A percentile compares a stretch with the other conserved stretches of the same genome.
Conservation (phyloP, 2,329 filamentous ascomycete species). For the Amauroascus niger region DNA sequence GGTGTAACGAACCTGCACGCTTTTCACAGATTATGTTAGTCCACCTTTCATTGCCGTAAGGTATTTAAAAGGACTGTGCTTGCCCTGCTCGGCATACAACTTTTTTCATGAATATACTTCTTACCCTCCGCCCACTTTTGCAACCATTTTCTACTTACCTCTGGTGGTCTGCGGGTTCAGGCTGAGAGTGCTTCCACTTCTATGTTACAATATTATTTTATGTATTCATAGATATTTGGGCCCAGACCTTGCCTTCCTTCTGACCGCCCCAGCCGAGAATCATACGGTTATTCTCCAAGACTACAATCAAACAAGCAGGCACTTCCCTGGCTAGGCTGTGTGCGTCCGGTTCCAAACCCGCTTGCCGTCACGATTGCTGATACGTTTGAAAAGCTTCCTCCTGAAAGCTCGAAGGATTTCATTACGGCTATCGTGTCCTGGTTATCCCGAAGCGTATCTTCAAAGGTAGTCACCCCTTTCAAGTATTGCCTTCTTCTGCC, state of each 20-base stretch:
- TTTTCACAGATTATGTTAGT: background rate
- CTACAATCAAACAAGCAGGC: too few relatives aligned
- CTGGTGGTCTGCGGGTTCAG: slow-evolving; percentile 1
- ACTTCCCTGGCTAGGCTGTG: too few relatives aligned
- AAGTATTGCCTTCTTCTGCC: background rate
- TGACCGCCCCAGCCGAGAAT: background rate
- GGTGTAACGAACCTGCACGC: slow-evolving; percentile 1
- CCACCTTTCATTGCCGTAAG: background rate
- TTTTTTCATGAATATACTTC: background rate
- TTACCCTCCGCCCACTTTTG: background rate
- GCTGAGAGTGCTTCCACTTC: background rate
- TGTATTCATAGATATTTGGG: background rate
- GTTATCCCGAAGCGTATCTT: background rate
- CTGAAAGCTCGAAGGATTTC: background rate
- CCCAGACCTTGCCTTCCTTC: background rate
- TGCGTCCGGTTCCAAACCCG: background rate
- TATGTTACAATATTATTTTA: background rate
- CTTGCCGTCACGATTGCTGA: background rate
- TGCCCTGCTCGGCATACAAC: background rate
- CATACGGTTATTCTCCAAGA: too few relatives aligned
- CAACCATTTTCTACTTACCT: background rate
- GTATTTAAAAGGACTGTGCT: background rate
- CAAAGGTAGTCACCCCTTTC: background rate
- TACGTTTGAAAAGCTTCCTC: background rate
- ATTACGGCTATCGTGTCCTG: background rate